These are phyloP conservation scores for Pyrenochaeta sp. DNA, from an alignment of 2,329 filamentous ascomycete genomes.

Conservation along the genomic window DNA sequence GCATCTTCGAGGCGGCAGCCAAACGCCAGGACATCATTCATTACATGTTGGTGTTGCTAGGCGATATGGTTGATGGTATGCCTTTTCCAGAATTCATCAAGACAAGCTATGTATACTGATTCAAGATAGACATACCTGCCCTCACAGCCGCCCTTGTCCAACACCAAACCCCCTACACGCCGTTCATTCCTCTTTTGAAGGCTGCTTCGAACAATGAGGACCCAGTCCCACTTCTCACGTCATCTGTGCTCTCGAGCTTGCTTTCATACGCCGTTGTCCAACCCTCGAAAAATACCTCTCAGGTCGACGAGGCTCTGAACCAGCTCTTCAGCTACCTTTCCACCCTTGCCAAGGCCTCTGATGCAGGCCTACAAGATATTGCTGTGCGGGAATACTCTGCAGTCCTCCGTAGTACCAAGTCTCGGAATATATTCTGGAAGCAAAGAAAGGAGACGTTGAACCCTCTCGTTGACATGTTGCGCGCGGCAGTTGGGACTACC, in stretches of 20 bases:
- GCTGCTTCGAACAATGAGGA: conserved; percentile 85
- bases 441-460: conserved; percentile 84
- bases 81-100: not conserved
- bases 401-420: conserved; percentile 75
- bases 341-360: conserved; percentile 80
- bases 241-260: conserved; percentile 82
- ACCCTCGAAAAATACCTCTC: conserved; percentile 64
- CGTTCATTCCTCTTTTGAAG: conserved; percentile 83
- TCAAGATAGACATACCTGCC: conserved; percentile 72
- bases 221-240: conserved; percentile 86
- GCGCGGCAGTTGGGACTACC: conserved; percentile 75
- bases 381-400: conserved; percentile 91
- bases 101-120: conserved; percentile 21
- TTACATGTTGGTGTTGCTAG: conserved; percentile 89
- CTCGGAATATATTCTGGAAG: conserved; percentile 87
- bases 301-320: conserved; percentile 79
- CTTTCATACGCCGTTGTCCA: conserved; percentile 70
- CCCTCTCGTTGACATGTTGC: conserved; percentile 82
- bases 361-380: conserved; percentile 93
- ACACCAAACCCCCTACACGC: conserved; percentile 73
- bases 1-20: conserved; percentile 80
- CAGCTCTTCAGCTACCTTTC: conserved; percentile 87
- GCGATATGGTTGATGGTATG: conserved; percentile 84
- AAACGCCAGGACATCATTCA: conserved; percentile 91
- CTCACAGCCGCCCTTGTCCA: conserved; percentile 79